A percentile compares a stretch with the other conserved stretches of the same genome.
phyloP scores from a whole-genome alignment of 2,329 filamentous ascomycete genomes.

The Tolypocladium paradoxum region DNA sequence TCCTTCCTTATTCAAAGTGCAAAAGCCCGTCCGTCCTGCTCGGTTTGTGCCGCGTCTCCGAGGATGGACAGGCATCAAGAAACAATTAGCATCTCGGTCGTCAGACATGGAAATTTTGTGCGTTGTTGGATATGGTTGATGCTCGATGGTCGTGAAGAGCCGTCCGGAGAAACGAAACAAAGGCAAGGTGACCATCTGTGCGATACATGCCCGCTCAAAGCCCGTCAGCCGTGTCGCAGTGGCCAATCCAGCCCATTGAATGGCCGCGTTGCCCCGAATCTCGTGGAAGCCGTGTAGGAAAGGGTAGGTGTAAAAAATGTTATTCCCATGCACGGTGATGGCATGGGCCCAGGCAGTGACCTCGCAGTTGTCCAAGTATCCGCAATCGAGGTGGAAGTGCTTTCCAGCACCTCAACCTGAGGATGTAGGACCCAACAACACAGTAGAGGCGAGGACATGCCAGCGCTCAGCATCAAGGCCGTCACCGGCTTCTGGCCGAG shows the following conservation, averaged over 20 bases:
- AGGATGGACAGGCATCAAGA: neutral
- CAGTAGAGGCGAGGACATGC: neutral
- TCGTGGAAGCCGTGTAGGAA: neutral
- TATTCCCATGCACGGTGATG: neutral
- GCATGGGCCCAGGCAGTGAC: neutral
- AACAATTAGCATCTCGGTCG: neutral
- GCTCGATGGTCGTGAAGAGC: neutral
- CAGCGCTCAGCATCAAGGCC: slow-evolving; percentile 3
- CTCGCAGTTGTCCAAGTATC: neutral
- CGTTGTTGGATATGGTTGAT: neutral
- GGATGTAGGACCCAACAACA: neutral
- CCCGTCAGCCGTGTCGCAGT: neutral
- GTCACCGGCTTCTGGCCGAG: slow-evolving; percentile 40
- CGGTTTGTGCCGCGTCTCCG: neutral
- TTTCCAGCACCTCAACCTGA: neutral
- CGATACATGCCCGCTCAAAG: neutral
- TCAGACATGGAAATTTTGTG: neutral
- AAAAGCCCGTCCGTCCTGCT: neutral
- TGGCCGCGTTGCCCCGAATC: neutral
- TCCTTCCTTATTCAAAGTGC: slow-evolving; percentile 5
- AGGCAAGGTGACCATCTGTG: neutral
- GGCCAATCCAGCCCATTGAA: neutral
- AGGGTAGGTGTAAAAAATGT: neutral
- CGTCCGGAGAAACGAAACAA: neutral
- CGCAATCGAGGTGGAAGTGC: neutral